phyloP scores from a whole-genome alignment of 2,329 filamentous ascomycete species.

The Amauroascus verrucosus region DNA sequence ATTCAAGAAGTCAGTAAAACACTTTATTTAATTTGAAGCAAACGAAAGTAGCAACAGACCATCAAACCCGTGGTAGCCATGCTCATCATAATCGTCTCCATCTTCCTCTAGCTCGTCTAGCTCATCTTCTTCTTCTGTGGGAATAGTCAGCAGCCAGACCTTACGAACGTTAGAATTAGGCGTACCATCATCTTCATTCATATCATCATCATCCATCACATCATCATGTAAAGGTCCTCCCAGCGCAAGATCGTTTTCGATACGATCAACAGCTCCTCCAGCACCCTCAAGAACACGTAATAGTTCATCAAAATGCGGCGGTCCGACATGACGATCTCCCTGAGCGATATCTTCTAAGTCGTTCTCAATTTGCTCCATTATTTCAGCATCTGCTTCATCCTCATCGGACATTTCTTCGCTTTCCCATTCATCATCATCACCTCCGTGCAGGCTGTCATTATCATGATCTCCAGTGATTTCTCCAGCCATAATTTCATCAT shows the following conservation, averaged over 20 bases:
- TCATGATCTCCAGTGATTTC: slow-evolving; percentile 49
- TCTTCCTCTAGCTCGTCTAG: slow-evolving; percentile 27
- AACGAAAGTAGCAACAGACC: slow-evolving; percentile 20
- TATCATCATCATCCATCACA: slow-evolving; percentile 44
- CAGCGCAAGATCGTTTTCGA: slow-evolving; percentile 37
- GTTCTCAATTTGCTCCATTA: slow-evolving; percentile 37
- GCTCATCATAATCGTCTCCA: slow-evolving; percentile 37
- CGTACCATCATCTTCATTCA: slow-evolving; percentile 48
- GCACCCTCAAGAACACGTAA: slow-evolving; percentile 37
- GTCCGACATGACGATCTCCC: slow-evolving; percentile 28
- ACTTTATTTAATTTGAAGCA: slow-evolving; percentile 18
- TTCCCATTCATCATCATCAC: slow-evolving; percentile 42
- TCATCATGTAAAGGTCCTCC: slow-evolving; percentile 41
- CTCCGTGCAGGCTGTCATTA: slow-evolving; percentile 40
- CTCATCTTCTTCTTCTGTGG: slow-evolving; percentile 49
- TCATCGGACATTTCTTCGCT: slow-evolving; percentile 41
- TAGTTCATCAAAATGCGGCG: slow-evolving; percentile 37
- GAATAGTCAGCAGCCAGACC: slow-evolving; percentile 24
- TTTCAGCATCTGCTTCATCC: slow-evolving; percentile 35
- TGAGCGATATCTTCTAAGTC: slow-evolving; percentile 34
- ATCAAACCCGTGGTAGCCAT: slow-evolving; percentile 33
- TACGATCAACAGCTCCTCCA: slow-evolving; percentile 34
- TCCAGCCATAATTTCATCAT: slow-evolving; percentile 44
- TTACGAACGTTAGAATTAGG: slow-evolving; percentile 1
- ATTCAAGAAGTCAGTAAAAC: slow-evolving; percentile 16